phyloP scores from a whole-genome alignment of 306 rosid genomes.

The Cucumis cinereus region DNA sequence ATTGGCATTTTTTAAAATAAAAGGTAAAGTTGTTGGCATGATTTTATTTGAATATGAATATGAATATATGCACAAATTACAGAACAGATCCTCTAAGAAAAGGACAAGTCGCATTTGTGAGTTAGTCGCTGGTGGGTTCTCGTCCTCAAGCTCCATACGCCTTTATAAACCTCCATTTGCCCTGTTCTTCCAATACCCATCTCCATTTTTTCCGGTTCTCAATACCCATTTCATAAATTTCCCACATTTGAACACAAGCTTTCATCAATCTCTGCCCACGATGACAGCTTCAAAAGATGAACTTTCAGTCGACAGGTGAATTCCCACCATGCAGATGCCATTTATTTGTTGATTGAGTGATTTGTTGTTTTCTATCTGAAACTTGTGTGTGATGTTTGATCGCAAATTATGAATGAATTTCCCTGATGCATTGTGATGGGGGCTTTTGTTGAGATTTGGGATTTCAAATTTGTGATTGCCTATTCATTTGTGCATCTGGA shows the following conservation, averaged over 20 bases:
- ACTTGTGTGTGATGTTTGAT: not conserved
- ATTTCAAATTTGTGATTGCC: too few relatives aligned
- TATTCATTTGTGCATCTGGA: too few relatives aligned
- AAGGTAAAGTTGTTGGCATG: too few relatives aligned
- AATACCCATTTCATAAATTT: conserved; percentile 1
- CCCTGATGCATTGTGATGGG: not conserved
- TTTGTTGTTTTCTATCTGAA: not conserved
- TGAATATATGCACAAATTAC: not conserved
- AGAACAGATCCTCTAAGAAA: not conserved
- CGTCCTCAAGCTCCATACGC: not conserved
- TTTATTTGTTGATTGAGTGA: not conserved
- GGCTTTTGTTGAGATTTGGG: too few relatives aligned
- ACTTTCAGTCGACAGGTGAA: not conserved
- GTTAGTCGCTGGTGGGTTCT: not conserved
- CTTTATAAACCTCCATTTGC: not conserved
- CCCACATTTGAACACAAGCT: not conserved
- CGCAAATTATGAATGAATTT: not conserved
- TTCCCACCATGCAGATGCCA: not conserved
- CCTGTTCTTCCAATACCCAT: not conserved
- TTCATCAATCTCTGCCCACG: not conserved
- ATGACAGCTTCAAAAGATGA: not conserved
- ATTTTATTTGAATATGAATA: too few relatives aligned
- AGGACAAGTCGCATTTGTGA: not conserved
- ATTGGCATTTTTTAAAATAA: too few relatives aligned
- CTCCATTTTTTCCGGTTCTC: not conserved